A percentile compares a stretch with the other conserved stretches of the same genome.
phyloP scores from a whole-genome alignment of 768 basidiomycete genomes.

The Pulveroboletus frians region DNA sequence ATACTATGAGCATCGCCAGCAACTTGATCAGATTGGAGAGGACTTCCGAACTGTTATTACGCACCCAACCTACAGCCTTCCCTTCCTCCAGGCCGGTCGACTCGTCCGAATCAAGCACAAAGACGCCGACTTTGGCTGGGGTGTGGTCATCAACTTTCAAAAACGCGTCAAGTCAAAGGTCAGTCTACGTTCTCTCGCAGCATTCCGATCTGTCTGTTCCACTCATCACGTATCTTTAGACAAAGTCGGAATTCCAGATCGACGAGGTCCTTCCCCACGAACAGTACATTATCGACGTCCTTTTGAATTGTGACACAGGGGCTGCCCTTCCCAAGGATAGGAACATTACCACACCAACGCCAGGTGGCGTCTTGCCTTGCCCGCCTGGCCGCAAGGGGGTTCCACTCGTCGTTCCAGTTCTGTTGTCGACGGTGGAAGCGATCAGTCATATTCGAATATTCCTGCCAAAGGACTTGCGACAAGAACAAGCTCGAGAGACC shows the following conservation, averaged over 20 bases:
- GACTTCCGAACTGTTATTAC: slow-evolving; percentile 93
- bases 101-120: slow-evolving; percentile 88
- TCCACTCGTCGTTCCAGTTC: slow-evolving; percentile 82
- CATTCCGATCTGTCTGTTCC: neutral
- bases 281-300: slow-evolving; percentile 90
- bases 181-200: slow-evolving; percentile 3
- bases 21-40: slow-evolving; percentile 80
- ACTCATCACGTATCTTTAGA: slow-evolving; percentile 34
- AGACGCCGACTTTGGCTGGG: slow-evolving; percentile 94
- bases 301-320: slow-evolving; percentile 72
- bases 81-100: slow-evolving; percentile 89
- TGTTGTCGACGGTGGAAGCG: slow-evolving; percentile 80
- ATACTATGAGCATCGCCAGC: slow-evolving; percentile 91
- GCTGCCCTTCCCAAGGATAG: slow-evolving; percentile 57
- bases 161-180: slow-evolving; percentile 85
- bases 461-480: slow-evolving; percentile 85
- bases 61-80: slow-evolving; percentile 91
- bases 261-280: slow-evolving; percentile 79
- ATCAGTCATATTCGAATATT: slow-evolving; percentile 84
- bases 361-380: slow-evolving; percentile 74
- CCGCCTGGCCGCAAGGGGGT: slow-evolving; percentile 65
- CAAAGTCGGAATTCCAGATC: slow-evolving; percentile 55
- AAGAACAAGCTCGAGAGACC: slow-evolving; percentile 69
- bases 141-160: slow-evolving; percentile 86
- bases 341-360: slow-evolving; percentile 48